Base-by-base conservation (phyloP, 2,329 filamentous ascomycete genomes). In the Colletotrichum endophyticum region DNA sequence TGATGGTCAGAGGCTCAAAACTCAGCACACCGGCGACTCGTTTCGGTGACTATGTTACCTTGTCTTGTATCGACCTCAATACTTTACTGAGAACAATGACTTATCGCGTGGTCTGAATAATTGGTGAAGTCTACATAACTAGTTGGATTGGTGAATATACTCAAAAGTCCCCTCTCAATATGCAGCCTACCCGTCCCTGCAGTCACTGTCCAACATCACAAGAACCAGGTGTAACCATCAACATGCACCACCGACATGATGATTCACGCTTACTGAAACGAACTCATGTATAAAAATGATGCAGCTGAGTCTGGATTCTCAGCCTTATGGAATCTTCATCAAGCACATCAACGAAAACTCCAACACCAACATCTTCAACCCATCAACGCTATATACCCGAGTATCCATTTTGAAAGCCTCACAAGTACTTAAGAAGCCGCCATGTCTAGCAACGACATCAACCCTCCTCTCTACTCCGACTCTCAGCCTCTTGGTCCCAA, bases 51-150 rank as follows among this genome's bases (percentile, higher is more conserved):
- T 53, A 25, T 53, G 13, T 0, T 22, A 22, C 0, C 6, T 53
- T 7, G 0, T 8, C n/a, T 25, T 13, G 2, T 22, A 8, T 5
- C 12, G 11, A 53, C n/a, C 6, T 53, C 2, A 13, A 13, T 13
- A 4, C 0, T 25, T 12, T 8, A 25, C 6, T 53, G 11, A 0
- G n/a, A 25, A 53, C 6, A 5, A 22, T 13, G n/a, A 2, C 12
- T 13, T 2, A 53, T 12, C 44, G n/a, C 0, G 6, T 13, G 5
- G 4, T 25, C 12, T 13, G n/a, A 13, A 13, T 22, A 13, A 53
- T 1, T 49, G 12, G n/a, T 22, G 1, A 25, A 53, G 0, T 53
- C n/a, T 13, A 22, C 36, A 0, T 39, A 0, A 0, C 16, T 39
- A 39, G 36, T 39, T 0, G n/a, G 6, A 22, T 12, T n/a, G 22